phyloP scores from a whole-genome alignment of 1,284 basidiomycete genomes.

The Stygiomarasmius scandens region DNA sequence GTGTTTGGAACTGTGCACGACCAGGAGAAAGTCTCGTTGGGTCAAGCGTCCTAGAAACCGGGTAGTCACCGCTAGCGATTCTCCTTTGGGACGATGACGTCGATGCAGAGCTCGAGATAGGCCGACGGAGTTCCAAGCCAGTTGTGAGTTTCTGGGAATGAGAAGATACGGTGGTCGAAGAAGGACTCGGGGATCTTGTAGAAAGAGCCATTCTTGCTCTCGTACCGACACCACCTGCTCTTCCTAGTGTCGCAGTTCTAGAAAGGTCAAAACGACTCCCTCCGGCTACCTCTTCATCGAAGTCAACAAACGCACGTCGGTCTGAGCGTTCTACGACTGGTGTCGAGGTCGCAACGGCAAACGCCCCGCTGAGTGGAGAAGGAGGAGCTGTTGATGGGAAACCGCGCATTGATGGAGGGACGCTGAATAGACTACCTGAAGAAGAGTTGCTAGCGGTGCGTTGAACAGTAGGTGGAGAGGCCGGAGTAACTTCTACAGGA shows the following conservation, averaged over 20 bases:
- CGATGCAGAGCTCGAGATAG: neutral
- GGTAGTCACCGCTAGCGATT: neutral
- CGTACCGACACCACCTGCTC: neutral
- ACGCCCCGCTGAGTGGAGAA: neutral
- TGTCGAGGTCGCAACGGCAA: neutral
- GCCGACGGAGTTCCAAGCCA: neutral
- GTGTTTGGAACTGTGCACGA: neutral
- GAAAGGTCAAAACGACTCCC: neutral
- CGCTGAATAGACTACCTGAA: neutral
- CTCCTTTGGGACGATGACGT: neutral
- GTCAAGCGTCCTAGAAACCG: neutral
- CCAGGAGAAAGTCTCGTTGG: neutral
- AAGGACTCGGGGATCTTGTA: neutral
- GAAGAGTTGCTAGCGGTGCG: neutral
- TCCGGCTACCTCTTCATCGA: neutral
- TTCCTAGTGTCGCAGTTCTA: neutral
- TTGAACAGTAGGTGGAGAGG: neutral
- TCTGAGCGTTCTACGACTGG: neutral
- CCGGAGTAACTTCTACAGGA: neutral
- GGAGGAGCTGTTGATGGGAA: neutral
- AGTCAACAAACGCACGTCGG: neutral
- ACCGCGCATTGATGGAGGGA: neutral
- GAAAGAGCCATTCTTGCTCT: neutral
- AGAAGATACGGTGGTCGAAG: neutral
- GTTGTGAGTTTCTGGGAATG: neutral